These are phyloP conservation scores for Xylaria sp. DNA, from an alignment of 2,329 filamentous ascomycete species.

Conservation along the genomic window DNA sequence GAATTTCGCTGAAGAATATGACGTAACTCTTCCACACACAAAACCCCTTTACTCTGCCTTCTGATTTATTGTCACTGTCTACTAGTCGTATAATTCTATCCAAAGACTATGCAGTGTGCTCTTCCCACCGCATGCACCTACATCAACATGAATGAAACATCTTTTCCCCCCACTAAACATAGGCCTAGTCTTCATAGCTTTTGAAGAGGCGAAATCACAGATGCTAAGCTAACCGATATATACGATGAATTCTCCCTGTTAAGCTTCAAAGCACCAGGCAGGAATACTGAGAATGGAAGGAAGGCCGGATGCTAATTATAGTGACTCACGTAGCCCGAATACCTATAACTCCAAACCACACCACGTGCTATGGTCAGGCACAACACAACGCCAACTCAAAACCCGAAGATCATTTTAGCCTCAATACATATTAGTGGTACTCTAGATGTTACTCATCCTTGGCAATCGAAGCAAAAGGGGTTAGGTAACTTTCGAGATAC, in stretches of 20 bases:
- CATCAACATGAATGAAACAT: neutral
- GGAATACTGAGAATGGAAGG: neutral
- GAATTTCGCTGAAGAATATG: neutral
- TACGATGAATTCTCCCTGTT: neutral
- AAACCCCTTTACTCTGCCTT: neutral
- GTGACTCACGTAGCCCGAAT: neutral
- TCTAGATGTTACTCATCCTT: constrained; percentile 1
- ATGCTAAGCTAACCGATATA: neutral
- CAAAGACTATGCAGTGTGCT: neutral
- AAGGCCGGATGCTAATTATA: neutral
- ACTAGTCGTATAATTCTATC: neutral
- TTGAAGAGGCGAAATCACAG: neutral
- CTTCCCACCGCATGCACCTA: too few species aligned
- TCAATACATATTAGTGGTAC: neutral
- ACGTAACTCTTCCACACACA: neutral
- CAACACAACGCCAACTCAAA: neutral
- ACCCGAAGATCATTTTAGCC: constrained; percentile 9
- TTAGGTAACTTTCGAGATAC: neutral
- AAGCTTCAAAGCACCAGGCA: neutral
- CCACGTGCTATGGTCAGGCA: neutral
- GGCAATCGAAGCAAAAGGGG: neutral
- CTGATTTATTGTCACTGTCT: neutral
- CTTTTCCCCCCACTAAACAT: neutral
- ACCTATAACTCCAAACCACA: neutral
- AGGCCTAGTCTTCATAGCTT: neutral